Percentiles rank a stretch among this genome's conserved stretches.
Evolutionary conservation across 208 protist genomes (phyloP).

Genomic region (Acanthamoeba quina): DNA sequence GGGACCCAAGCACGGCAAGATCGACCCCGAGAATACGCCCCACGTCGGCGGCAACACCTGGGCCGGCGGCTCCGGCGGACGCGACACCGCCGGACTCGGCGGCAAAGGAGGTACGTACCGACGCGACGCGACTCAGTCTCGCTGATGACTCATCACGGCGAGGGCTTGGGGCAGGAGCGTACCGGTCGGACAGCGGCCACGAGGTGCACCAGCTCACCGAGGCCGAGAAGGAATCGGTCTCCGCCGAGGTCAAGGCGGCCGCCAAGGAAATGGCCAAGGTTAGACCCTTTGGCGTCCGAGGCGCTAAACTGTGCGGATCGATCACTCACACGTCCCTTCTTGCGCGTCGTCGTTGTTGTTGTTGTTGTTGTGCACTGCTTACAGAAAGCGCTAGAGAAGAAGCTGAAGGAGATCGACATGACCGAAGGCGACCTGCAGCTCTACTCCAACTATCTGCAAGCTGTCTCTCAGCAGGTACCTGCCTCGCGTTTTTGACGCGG

Average conservation of each 20-base stretch:
- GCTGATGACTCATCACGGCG: background rate
- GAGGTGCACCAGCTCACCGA: slow-evolving; percentile 92
- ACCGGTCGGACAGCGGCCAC: slow-evolving; percentile 88
- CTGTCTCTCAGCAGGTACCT: slow-evolving; percentile 44
- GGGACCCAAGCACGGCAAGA: slow-evolving; percentile 80
- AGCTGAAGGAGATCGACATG: slow-evolving; percentile 81
- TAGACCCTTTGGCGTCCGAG: no score
- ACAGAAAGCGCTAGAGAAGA: slow-evolving; percentile 76
- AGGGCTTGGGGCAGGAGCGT: background rate
- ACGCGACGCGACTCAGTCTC: no score
- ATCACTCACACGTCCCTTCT: no score
- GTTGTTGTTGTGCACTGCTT: background rate
- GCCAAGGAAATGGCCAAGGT: slow-evolving; percentile 74
- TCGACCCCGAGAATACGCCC: slow-evolving; percentile 56
- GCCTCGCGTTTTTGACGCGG: background rate
- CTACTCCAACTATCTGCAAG: slow-evolving; percentile 72
- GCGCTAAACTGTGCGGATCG: no score
- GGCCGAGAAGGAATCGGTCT: slow-evolving; percentile 88
- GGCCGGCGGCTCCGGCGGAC: slow-evolving; percentile 81
- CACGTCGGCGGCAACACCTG: slow-evolving; percentile 82
- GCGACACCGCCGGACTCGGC: slow-evolving; percentile 79
- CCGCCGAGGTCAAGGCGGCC: slow-evolving; percentile 63
- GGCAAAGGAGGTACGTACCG: slow-evolving; percentile 28
- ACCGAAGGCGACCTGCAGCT: slow-evolving; percentile 72
- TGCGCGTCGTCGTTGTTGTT: no score